Base-by-base conservation (phyloP, 805 yeast species). In the Pichia sporocuriosa region DNA sequence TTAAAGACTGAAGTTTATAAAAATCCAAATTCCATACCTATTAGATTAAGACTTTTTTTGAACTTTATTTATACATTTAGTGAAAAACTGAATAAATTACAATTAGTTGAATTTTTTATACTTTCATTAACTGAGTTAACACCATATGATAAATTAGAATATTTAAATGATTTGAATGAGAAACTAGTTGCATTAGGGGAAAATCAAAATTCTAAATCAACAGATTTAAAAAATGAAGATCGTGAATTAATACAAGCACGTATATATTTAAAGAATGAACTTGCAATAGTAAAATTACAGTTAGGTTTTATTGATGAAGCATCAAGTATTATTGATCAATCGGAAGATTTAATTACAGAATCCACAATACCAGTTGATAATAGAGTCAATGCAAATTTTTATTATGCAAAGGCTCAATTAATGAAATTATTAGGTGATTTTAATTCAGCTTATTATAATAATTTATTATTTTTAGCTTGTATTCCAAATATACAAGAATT, bases 401-500 rank as follows among this genome's bases (percentile, higher is more conserved):
- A 86, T 62, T 77, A 82, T 48, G 80, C 90, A 19, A 80, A 77
- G 53, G 78, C 96, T 42, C 84, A 83, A 56, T 77, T 79, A 57
- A 79, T 75, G 70, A 81, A 86, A 63, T 61, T 74, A 46, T 79
- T 80, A 54, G 77, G 78, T 23, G 95, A 93, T 62, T 88, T 80
- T 66, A 85, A 87, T 51, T 67, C 71, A 28, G 90, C 77, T 65
- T 93, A 93, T 63, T 76, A 81, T 53, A 87, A 84, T 54, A 80
- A 88, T 17, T 69, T 93, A 59, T 66, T 90, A 46, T 90, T 81
- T 59, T 69, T 93, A 48, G 89, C 96, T 5, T 82, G 95, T 37
- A 68, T 86, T 39, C 72, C 66, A 19, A 59, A 73, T 39, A 50
- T 72, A 19, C 63, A 63, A 21, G 67, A 66, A 42, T 61, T 80